A percentile compares a stretch with the other conserved stretches of the same genome.
phyloP scores from a whole-genome alignment of 352 stramenopile species.

The Halophytophthora polymorphica region DNA sequence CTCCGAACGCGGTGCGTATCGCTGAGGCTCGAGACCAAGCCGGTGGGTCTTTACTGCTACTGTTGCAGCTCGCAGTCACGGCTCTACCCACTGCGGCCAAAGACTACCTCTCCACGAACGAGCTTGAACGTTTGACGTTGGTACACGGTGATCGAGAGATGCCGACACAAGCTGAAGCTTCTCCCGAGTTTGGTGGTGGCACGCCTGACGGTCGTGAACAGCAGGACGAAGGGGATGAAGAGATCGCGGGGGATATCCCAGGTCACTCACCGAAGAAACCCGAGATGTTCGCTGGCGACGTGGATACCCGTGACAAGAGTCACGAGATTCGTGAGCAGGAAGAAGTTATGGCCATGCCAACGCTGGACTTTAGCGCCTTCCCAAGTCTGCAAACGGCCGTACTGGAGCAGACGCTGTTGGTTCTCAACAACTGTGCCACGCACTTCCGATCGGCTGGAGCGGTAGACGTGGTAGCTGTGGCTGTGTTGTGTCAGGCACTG shows the following conservation, averaged over 20 bases:
- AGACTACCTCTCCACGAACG: constrained; percentile 47
- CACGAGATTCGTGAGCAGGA: constrained; percentile 18
- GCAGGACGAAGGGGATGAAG: constrained; percentile 12
- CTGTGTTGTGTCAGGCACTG: constrained; percentile 54
- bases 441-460: constrained; percentile 33
- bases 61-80: constrained; percentile 50
- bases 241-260: constrained; percentile 20
- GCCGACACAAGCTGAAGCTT: constrained; percentile 1
- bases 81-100: constrained; percentile 30
- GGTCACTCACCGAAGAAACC: constrained; percentile 16
- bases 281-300: constrained; percentile 4
- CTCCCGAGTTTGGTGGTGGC: not conserved
- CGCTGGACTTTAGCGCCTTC: constrained; percentile 57
- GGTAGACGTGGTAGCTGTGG: constrained; percentile 52
- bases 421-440: constrained; percentile 68
- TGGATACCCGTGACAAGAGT: constrained; percentile 11
- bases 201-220: not conserved
- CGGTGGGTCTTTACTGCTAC: constrained; percentile 28
- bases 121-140: constrained; percentile 14
- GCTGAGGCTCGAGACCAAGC: constrained; percentile 20
- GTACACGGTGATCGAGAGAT: not conserved
- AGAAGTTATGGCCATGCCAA: constrained; percentile 1
- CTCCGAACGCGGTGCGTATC: constrained; percentile 44
- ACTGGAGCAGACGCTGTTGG: constrained; percentile 61
- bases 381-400: constrained; percentile 52